These are phyloP conservation scores for Peltaster fructicola DNA, from an alignment of 2,329 filamentous ascomycete genomes.

Conservation along the genomic window DNA sequence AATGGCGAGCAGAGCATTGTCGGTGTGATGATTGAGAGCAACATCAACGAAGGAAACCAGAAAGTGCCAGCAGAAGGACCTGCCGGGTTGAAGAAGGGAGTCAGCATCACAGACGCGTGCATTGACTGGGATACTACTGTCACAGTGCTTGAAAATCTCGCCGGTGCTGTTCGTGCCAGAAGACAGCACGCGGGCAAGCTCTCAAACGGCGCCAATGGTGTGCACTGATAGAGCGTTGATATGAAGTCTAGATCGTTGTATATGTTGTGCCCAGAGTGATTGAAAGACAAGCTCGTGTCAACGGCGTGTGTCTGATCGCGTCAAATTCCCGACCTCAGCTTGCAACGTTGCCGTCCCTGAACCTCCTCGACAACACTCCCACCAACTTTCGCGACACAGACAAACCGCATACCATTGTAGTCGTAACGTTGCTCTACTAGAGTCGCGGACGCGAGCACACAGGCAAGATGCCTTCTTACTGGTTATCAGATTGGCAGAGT, in stretches of 20 bases:
- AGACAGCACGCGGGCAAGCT: conserved; percentile 28
- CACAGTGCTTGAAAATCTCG: conserved; percentile 56
- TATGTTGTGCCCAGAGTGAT: no score
- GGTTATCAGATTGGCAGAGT: conserved; percentile 94
- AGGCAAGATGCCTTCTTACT: conserved; percentile 66
- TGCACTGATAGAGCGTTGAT: no score
- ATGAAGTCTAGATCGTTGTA: no score
- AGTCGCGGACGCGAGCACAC: conserved; percentile 1
- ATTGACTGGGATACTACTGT: conserved; percentile 89
- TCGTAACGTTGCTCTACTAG: no score
- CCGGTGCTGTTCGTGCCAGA: conserved; percentile 60
- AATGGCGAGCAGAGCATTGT: conserved; percentile 75
- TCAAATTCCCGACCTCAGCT: no score
- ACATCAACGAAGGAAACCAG: conserved; percentile 86
- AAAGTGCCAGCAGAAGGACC: conserved; percentile 82
- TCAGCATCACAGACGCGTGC: conserved; percentile 94
- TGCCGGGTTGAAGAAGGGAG: conserved; percentile 74
- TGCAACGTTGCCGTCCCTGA: no score
- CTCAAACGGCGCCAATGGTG: conserved; percentile 10
- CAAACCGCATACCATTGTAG: no score
- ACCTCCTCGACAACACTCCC: no score
- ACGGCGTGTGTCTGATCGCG: no score
- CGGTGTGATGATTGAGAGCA: conserved; percentile 97
- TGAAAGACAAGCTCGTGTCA: no score
- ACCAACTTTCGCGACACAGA: no score